phyloP scores from a whole-genome alignment of 768 basidiomycete genomes.

The Postia placenta region DNA sequence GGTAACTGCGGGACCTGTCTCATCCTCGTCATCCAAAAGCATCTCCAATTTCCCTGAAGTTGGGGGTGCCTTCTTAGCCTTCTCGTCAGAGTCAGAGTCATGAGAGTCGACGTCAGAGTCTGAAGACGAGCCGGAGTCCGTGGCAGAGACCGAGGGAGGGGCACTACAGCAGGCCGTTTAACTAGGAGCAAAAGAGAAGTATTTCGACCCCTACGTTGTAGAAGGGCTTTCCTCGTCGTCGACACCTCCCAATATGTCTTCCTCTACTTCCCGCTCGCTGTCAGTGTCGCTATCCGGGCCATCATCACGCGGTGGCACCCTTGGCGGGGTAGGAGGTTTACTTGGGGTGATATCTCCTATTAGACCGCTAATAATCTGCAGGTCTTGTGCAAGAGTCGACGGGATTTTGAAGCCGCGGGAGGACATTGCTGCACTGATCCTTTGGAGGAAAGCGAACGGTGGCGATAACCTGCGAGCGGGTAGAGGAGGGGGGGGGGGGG shows the following conservation, averaged over 20 bases:
- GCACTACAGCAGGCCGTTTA: no score
- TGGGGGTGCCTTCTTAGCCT: not conserved
- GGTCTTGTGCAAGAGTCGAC: slow-evolving; percentile 59
- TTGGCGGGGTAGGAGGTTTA: slow-evolving; percentile 3
- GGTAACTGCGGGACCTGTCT: slow-evolving; percentile 32
- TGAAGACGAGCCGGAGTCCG: slow-evolving; percentile 24
- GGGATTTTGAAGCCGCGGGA: slow-evolving; percentile 49
- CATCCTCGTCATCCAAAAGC: slow-evolving; percentile 52
- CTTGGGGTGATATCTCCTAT: slow-evolving; percentile 34
- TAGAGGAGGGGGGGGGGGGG: not conserved
- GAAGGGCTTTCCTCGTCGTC: slow-evolving; percentile 32
- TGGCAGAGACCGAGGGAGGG: slow-evolving; percentile 13
- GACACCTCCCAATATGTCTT: slow-evolving; percentile 39
- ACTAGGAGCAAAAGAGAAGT: not conserved
- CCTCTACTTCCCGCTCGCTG: slow-evolving; percentile 73
- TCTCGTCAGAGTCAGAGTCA: slow-evolving; percentile 30
- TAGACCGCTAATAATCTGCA: slow-evolving; percentile 66
- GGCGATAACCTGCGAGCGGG: not conserved
- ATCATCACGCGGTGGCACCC: slow-evolving; percentile 20
- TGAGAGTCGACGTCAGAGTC: slow-evolving; percentile 27
- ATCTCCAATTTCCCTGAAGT: not conserved
- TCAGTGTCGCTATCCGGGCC: slow-evolving; percentile 39
- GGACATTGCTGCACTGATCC: slow-evolving; percentile 7
- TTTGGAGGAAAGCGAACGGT: no score
- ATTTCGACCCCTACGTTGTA: slow-evolving; percentile 3